Percentiles rank a stretch among this genome's conserved stretches.
Evolutionary conservation across 345 rosid genomes (phyloP).

Genomic region (Eutrema yunnanense): DNA sequence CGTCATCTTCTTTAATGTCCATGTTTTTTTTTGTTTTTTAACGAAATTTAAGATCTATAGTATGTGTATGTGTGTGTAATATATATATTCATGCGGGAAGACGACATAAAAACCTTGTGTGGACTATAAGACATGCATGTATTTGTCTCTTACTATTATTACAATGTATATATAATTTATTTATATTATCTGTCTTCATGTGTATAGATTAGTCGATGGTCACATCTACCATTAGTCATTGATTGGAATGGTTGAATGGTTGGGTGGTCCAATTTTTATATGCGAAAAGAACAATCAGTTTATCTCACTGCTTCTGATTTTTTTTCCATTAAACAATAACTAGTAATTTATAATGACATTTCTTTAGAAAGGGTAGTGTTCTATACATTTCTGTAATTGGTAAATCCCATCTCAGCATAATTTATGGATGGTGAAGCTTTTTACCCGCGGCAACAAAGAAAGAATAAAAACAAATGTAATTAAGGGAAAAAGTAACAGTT

Average conservation of each 20-base stretch:
- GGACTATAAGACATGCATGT: background rate
- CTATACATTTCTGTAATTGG: no score
- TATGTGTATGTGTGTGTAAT: background rate
- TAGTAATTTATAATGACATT: background rate
- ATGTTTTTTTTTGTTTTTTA: background rate
- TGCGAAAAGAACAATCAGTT: background rate
- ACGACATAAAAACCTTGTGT: background rate
- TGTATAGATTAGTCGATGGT: background rate
- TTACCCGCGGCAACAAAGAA: background rate
- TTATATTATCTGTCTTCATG: background rate
- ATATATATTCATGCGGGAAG: background rate
- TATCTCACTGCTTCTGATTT: background rate
- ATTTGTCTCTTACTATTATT: background rate
- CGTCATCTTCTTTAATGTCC: slow-evolving; percentile 1
- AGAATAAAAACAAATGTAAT: background rate
- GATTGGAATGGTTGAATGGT: background rate
- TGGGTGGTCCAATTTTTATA: background rate
- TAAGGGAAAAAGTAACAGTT: background rate
- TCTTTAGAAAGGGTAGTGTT: background rate
- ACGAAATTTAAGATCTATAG: background rate
- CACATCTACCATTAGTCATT: slow-evolving; percentile 1
- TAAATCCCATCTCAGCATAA: no score
- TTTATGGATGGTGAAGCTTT: background rate
- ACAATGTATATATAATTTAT: background rate
- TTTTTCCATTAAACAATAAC: background rate